Percentiles rank a stretch among this genome's conserved stretches.
Conservation (phyloP, 176 grass and related monocot genomes). For the Bolboschoenus planiculmis region DNA sequence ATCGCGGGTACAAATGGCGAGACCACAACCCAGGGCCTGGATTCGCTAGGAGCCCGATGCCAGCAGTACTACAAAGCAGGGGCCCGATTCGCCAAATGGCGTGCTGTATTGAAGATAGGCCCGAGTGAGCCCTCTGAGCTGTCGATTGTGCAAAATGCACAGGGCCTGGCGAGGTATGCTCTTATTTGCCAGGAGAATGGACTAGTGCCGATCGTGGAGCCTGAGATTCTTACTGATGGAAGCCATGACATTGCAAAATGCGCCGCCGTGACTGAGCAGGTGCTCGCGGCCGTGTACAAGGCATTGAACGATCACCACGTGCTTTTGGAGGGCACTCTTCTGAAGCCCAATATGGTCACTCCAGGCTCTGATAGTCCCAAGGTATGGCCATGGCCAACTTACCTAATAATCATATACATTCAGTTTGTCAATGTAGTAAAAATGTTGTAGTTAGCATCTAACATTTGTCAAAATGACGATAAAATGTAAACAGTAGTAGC, state of each 20-base stretch:
- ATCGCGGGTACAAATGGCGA: slow-evolving; percentile 66
- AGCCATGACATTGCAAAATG: slow-evolving; percentile 58
- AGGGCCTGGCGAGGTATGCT: slow-evolving; percentile 82
- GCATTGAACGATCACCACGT: slow-evolving; percentile 80
- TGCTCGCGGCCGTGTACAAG: slow-evolving; percentile 84
- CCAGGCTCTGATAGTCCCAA: slow-evolving; percentile 84
- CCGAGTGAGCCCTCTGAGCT: slow-evolving; percentile 63
- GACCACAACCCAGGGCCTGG: slow-evolving; percentile 76
- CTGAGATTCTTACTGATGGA: slow-evolving; percentile 90
- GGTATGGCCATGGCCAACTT: slow-evolving; percentile 25
- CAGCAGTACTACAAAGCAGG: slow-evolving; percentile 76
- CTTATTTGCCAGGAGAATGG: slow-evolving; percentile 84
- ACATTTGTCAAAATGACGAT: background rate
- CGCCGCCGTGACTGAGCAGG: slow-evolving; percentile 69
- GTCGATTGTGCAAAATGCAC: slow-evolving; percentile 61
- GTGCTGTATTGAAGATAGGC: slow-evolving; percentile 84
- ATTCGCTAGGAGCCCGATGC: slow-evolving; percentile 66
- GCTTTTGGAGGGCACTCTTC: slow-evolving; percentile 75
- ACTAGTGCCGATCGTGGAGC: slow-evolving; percentile 88
- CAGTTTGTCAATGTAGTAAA: background rate
- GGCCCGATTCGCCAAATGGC: slow-evolving; percentile 91
- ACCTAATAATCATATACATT: background rate
- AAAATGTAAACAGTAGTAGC: background rate
- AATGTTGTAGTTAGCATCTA: background rate
- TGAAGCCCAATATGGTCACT: slow-evolving; percentile 96